Evolutionary conservation across 768 basidiomycete genomes (phyloP), one percentile per base, ranked within the genome.

Genomic region (Lactarius vividus): DNA sequence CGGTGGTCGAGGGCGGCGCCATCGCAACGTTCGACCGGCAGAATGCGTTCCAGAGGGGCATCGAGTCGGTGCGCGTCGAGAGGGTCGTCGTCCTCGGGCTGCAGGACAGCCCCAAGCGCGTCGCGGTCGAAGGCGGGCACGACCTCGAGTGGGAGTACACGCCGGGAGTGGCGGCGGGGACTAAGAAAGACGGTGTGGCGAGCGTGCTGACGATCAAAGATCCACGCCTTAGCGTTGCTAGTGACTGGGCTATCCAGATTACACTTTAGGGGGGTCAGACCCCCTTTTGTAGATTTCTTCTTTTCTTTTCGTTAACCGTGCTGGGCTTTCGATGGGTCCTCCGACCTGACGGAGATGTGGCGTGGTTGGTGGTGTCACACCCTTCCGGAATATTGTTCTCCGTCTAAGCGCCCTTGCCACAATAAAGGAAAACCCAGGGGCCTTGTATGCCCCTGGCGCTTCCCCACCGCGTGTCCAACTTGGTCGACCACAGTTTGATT

Each of bases 61-160:
- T 97, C 39, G 80, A 73, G 53, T 79, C 82, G 49, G 94, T 98
- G 64, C 79, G 88, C 57, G 87, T 98, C 20, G 95, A 96, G 77
- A 86, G 87, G 76, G 74, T 98, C 28, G 81, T 96, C 53, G 80
- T 98, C 4, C 75, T 94, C 5, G 96, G 96, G 2, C 76, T 97
- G 65, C 73, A 76, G 23, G 72, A 65, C 35, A 85, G 83, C 74
- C 96, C 96, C 3, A 78, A 74, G 55, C 81, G 78, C 56, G 87
- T 96, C 33, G 84, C 78, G 71, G 72, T 82, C 44, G 81, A 82
- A 68, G 78, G 77, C 54, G 81, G 80, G 37, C 72, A 60, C 37
- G 83, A 83, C 54, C 76, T 95, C 63, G 81, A 84, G 49, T 98
- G 88, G 85, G 83, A 84, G 61, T 97, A 82, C 73, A 78, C 75